These are phyloP conservation scores for Klebsormidium nitens DNA, from an alignment of 139 green algal genomes.

Conservation along the genomic window DNA sequence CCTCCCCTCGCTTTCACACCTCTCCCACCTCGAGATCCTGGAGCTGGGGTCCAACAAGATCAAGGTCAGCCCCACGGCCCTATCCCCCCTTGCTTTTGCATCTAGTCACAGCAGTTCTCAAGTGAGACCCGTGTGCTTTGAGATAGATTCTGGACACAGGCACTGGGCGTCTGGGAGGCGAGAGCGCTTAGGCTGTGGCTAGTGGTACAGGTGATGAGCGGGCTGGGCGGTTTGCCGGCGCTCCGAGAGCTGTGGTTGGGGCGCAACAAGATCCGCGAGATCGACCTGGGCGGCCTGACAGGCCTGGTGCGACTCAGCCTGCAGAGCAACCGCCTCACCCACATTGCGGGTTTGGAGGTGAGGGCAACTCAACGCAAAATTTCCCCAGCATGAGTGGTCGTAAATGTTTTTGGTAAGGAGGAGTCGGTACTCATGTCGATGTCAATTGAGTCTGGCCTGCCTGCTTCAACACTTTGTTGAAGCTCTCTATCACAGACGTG, in stretches of 20 bases:
- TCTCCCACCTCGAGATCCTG: conserved; percentile 63
- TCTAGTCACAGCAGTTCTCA: neutral
- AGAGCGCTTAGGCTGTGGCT: too few relatives aligned
- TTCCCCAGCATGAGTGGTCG: too few relatives aligned
- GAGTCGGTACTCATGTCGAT: too few relatives aligned
- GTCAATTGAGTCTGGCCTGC: too few relatives aligned
- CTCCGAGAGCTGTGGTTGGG: conserved; percentile 90
- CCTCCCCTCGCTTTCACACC: conserved; percentile 39
- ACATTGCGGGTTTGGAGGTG: conserved; percentile 64
- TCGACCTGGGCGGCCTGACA: conserved; percentile 49
- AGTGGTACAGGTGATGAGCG: conserved; percentile 52
- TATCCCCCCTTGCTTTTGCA: neutral
- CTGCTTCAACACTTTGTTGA: too few relatives aligned
- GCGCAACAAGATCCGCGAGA: conserved; percentile 73
- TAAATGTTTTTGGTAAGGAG: too few relatives aligned
- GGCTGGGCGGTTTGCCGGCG: conserved; percentile 31
- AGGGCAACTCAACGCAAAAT: too few relatives aligned
- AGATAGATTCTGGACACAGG: neutral
- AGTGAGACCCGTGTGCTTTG: neutral
- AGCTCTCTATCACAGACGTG: too few relatives aligned
- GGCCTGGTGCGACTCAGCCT: conserved; percentile 50
- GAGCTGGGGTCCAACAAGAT: conserved; percentile 87
- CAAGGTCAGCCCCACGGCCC: conserved; percentile 23
- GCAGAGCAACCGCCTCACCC: conserved; percentile 70
- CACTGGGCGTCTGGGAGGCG: neutral